Conservation (phyloP, 1,139 yeast genomes). For the Debaryomyces nepalensis region DNA sequence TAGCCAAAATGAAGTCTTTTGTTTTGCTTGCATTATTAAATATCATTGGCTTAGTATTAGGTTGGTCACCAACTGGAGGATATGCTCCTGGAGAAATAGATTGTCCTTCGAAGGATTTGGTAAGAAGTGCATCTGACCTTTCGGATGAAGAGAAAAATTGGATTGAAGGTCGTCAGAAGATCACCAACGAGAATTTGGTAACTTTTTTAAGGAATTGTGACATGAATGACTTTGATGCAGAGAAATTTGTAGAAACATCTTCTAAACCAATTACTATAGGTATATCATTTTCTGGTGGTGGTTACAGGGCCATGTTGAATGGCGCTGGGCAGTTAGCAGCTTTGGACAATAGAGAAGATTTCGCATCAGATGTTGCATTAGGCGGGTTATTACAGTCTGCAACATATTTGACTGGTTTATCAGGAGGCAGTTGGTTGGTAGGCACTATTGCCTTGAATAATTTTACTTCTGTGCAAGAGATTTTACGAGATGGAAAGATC, state of each 20-base stretch:
- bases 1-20: constrained; percentile 7
- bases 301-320: constrained; percentile 50
- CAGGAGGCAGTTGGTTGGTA: constrained; percentile 89
- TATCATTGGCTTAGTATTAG: constrained; percentile 20
- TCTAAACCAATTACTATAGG: constrained; percentile 44
- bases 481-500: constrained; percentile 52
- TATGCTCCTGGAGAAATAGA: constrained; percentile 70
- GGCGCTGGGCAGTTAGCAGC: constrained; percentile 52
- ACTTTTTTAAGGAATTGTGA: constrained; percentile 65
- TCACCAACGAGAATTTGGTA: constrained; percentile 59
- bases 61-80: constrained; percentile 65
- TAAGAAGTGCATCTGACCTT: constrained; percentile 33
- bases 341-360: constrained; percentile 34
- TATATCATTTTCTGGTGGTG: constrained; percentile 51
- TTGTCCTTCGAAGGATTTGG: constrained; percentile 52
- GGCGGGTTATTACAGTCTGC: constrained; percentile 80
- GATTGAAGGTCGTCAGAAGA: constrained; percentile 56
- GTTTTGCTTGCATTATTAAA: neutral
- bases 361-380: constrained; percentile 52
- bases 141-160: constrained; percentile 47
- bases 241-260: constrained; percentile 46
- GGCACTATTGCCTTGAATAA: constrained; percentile 82
- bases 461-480: constrained; percentile 73
- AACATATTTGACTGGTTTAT: constrained; percentile 76
- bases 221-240: constrained; percentile 65